phyloP scores from a whole-genome alignment of 2,329 filamentous ascomycete species.

The Cryphonectria carpinicola region DNA sequence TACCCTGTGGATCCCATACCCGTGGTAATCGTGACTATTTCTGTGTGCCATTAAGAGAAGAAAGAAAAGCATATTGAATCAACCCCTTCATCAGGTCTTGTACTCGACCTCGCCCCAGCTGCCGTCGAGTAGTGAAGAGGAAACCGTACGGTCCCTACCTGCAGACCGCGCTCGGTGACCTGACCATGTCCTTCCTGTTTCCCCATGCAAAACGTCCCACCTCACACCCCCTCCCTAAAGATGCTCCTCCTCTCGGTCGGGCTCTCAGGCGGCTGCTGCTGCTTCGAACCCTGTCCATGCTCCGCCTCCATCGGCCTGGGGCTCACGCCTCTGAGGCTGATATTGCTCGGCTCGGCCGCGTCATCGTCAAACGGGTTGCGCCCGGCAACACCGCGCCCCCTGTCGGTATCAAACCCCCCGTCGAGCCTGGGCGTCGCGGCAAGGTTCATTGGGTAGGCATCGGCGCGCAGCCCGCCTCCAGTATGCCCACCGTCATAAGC shows the following conservation, averaged over 20 bases:
- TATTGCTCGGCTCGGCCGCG: slow-evolving; percentile 63
- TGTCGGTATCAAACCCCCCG: slow-evolving; percentile 35
- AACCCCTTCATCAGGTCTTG: not conserved
- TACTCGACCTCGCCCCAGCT: not conserved
- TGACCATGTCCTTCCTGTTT: not conserved
- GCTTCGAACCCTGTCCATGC: slow-evolving; percentile 39
- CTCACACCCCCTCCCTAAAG: slow-evolving; percentile 70
- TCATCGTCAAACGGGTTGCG: slow-evolving; percentile 73
- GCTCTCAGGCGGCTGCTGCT: slow-evolving; percentile 48
- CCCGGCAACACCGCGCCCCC: slow-evolving; percentile 48
- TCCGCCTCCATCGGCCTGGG: slow-evolving; percentile 69
- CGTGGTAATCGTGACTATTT: slow-evolving; percentile 13
- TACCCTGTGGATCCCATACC: slow-evolving; percentile 7
- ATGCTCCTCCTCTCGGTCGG: slow-evolving; percentile 71
- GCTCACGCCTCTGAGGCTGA: slow-evolving; percentile 71
- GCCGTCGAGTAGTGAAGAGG: not conserved
- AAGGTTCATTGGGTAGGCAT: slow-evolving; percentile 55
- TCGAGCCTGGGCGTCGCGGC: slow-evolving; percentile 40
- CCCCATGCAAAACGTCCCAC: not conserved
- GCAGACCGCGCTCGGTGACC: not conserved
- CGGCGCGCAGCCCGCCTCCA: slow-evolving; percentile 31
- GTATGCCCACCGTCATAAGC: slow-evolving; percentile 43
- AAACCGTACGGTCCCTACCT: not conserved
- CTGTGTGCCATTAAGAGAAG: not conserved
- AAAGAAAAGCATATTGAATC: not conserved